phyloP scores from a whole-genome alignment of 2,329 filamentous ascomycete species.

The Seiridium cupressi region DNA sequence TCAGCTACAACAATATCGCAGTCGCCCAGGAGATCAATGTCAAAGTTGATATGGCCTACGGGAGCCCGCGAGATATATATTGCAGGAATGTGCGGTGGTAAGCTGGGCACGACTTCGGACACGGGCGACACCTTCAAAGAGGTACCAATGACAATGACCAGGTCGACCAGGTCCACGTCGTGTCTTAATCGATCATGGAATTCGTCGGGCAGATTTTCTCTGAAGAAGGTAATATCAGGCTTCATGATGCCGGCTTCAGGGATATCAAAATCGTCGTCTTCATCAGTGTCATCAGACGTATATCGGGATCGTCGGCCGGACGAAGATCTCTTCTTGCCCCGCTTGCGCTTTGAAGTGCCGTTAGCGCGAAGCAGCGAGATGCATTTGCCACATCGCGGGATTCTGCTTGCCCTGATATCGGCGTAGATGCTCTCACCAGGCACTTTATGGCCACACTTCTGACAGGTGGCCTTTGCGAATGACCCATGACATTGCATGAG shows the following conservation, averaged over 20 bases:
- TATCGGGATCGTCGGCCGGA: constrained; percentile 34
- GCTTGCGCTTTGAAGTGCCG: constrained; percentile 54
- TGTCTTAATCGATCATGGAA: constrained; percentile 79
- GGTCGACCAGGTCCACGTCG: constrained; percentile 77
- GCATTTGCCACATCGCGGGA: constrained; percentile 78
- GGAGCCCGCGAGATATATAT: constrained; percentile 87
- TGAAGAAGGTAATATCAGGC: constrained; percentile 98
- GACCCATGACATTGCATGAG: constrained; percentile 96
- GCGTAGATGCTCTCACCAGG: constrained; percentile 75
- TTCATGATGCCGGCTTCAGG: constrained; percentile 81
- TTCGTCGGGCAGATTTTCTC: constrained; percentile 79
- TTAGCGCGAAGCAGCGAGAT: constrained; percentile 49
- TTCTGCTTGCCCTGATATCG: constrained; percentile 71
- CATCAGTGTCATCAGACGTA: constrained; percentile 45
- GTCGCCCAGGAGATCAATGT: constrained; percentile 93
- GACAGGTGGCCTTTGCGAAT: constrained; percentile 87
- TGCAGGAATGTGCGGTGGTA: constrained; percentile 80
- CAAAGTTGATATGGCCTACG: constrained; percentile 88
- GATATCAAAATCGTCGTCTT: constrained; percentile 61
- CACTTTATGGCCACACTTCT: constrained; percentile 75
- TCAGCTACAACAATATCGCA: constrained; percentile 90
- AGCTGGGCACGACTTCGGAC: constrained; percentile 80
- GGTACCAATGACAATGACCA: constrained; percentile 95
- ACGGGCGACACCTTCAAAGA: constrained; percentile 95
- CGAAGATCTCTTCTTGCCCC: constrained; percentile 40